These are phyloP conservation scores for Nyssa sinensis DNA, from an alignment of 148 eudicot genomes.

Conservation along the genomic window DNA sequence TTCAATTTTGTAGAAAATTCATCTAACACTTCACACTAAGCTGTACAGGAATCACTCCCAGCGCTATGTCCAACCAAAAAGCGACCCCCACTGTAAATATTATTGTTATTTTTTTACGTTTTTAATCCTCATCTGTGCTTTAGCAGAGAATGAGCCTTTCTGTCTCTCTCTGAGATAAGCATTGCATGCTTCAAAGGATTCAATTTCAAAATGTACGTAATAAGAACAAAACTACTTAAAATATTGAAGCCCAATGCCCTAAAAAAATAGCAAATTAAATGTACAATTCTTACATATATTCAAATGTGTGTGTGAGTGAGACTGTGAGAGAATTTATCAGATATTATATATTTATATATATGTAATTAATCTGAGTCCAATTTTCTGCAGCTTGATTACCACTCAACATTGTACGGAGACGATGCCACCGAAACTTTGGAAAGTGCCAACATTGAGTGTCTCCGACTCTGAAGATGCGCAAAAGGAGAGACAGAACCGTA, in stretches of 20 bases:
- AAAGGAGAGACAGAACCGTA: constrained; percentile 85
- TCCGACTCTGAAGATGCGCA: constrained; percentile 75
- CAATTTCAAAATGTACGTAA: neutral
- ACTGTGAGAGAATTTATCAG: too few relatives aligned
- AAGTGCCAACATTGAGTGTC: constrained; percentile 39
- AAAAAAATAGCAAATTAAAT: neutral
- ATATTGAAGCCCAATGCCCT: neutral
- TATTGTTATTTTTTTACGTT: too few relatives aligned
- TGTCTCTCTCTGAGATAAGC: too few relatives aligned
- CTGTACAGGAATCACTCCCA: neutral
- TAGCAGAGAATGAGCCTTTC: too few relatives aligned
- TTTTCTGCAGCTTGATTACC: constrained; percentile 34
- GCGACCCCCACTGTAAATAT: too few relatives aligned
- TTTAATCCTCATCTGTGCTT: too few relatives aligned
- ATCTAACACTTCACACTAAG: neutral
- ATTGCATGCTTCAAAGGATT: neutral
- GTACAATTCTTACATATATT: neutral
- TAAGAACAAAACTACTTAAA: neutral
- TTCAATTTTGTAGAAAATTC: neutral
- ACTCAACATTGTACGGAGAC: constrained; percentile 38
- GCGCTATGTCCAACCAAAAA: too few relatives aligned
- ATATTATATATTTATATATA: neutral
- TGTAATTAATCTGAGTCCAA: neutral
- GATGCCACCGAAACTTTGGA: constrained; percentile 27
- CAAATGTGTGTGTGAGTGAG: neutral